Evolutionary conservation across 148 eudicot species (phyloP).

Genomic region (Fagopyrum tataricum): DNA sequence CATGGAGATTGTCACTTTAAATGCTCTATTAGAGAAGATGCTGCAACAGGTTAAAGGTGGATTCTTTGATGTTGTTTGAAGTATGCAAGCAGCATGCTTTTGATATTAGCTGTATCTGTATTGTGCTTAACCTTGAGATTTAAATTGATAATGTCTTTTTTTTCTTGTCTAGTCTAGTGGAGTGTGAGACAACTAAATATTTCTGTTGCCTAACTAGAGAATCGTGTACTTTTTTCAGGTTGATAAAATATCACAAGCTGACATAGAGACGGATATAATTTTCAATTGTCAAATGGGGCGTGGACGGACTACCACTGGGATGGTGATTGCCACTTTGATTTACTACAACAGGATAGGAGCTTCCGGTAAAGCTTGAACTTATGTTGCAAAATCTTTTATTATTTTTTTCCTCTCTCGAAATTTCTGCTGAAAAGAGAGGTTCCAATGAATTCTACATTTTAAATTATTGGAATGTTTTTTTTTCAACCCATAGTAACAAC

Average conservation of each 20-base stretch:
- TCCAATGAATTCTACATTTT: background rate
- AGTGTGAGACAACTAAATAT: background rate
- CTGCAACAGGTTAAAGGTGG: background rate
- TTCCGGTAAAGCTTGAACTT: conserved; percentile 50
- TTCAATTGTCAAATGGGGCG: conserved; percentile 99
- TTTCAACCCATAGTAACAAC: background rate
- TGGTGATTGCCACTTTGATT: conserved; percentile 96
- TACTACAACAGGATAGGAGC: conserved; percentile 78
- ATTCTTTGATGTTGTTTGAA: background rate
- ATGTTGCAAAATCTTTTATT: background rate
- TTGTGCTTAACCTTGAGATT: background rate
- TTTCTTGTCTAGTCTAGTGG: background rate
- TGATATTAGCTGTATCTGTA: background rate
- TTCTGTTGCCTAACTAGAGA: background rate
- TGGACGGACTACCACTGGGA: conserved; percentile 94
- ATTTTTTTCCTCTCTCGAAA: no score
- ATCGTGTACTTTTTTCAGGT: conserved; percentile 36
- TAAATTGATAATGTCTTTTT: no score
- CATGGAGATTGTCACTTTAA: background rate
- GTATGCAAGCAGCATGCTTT: background rate
- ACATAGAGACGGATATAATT: conserved; percentile 58
- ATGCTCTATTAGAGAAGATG: background rate
- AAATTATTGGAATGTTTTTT: background rate
- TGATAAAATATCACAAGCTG: conserved; percentile 59
- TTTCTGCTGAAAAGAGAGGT: background rate